Evolutionary conservation across 1,284 basidiomycete species (phyloP), one percentile per base, ranked within the genome.

Genomic region (Dichomitus squalens): DNA sequence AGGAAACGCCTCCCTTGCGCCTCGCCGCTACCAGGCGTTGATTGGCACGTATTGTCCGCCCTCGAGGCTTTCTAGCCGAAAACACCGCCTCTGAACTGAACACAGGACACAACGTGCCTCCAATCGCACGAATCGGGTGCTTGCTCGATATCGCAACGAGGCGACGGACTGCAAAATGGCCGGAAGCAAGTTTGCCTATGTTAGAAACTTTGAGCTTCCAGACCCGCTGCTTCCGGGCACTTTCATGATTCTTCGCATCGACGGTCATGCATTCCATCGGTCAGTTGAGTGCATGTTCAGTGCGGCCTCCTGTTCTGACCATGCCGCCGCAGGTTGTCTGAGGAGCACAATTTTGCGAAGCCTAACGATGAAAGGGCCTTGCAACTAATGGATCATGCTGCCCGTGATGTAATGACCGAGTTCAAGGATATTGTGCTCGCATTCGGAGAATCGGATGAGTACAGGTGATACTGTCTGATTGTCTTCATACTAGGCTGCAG

Each of bases 361-460:
- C 96, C 96, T 0, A 99, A 98, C 73, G 96, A 99, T 73, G 73
- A 82, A 35, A 81, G 86, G 18, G 96, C 96, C 0, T 79, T 99
- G 7, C 75, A 88, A 61, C 82, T 99, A 39, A 98, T 99, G 96
- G 96, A 99, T 70, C 82, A 85, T 57, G 93, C 95, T 0, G 96
- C 97, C 0, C 79, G 80, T 62, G 78, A 85, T 43, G 82, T 97
- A 34, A 92, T 99, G 90, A 76, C 87, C 35, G 87, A 90, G 68
- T 89, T 90, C 68, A 82, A 84, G 43, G 93, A 96, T 69, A 84
- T 96, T 51, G 76, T 93, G 6, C 80, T 96, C 29, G 96, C 84
- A 0, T 99, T 97, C 72, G 96, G 96, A 1, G 93, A 99, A 77
- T 96, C 94, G 39, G 97, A 99, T 73, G 97, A 99, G 74, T 98